Percentiles rank a stretch among this genome's conserved stretches.
Conservation (phyloP, 768 basidiomycete genomes). For the Rickenella mellea region DNA sequence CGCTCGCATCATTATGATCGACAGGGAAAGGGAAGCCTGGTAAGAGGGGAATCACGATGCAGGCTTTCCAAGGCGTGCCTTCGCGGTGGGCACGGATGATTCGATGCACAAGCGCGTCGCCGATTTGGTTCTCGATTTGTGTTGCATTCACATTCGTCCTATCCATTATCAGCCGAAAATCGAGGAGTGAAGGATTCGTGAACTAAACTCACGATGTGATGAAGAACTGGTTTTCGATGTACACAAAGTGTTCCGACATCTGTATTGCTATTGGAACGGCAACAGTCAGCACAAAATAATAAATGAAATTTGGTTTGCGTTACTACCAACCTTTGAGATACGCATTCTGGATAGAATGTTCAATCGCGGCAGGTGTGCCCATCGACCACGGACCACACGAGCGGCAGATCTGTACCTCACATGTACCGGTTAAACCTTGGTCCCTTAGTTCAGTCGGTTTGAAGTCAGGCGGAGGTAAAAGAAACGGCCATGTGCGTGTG, state of each 20-base stretch:
- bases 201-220: slow-evolving; percentile 62
- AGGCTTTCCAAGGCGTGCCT: slow-evolving; percentile 80
- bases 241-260: slow-evolving; percentile 92
- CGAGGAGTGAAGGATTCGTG: neutral
- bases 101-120: slow-evolving; percentile 85
- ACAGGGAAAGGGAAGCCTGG: slow-evolving; percentile 93
- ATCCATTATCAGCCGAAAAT: slow-evolving; percentile 8
- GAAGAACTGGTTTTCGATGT: slow-evolving; percentile 95
- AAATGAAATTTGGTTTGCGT: too few relatives aligned
- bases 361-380: slow-evolving; percentile 75
- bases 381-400: slow-evolving; percentile 96
- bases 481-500: slow-evolving; percentile 82
- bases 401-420: slow-evolving; percentile 94
- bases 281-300: neutral
- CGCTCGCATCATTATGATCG: slow-evolving; percentile 87
- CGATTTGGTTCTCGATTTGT: slow-evolving; percentile 86
- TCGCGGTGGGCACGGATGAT: slow-evolving; percentile 83
- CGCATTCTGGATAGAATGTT: slow-evolving; percentile 91
- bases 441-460: slow-evolving; percentile 66
- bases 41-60: slow-evolving; percentile 82
- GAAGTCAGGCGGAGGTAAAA: slow-evolving; percentile 91
- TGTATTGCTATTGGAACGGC: slow-evolving; percentile 59
- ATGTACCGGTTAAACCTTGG: slow-evolving; percentile 86
- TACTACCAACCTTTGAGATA: slow-evolving; percentile 76
- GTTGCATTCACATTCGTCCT: slow-evolving; percentile 82